Conservation (phyloP, 2,329 filamentous ascomycete genomes). For the Fusarium oxysporum region DNA sequence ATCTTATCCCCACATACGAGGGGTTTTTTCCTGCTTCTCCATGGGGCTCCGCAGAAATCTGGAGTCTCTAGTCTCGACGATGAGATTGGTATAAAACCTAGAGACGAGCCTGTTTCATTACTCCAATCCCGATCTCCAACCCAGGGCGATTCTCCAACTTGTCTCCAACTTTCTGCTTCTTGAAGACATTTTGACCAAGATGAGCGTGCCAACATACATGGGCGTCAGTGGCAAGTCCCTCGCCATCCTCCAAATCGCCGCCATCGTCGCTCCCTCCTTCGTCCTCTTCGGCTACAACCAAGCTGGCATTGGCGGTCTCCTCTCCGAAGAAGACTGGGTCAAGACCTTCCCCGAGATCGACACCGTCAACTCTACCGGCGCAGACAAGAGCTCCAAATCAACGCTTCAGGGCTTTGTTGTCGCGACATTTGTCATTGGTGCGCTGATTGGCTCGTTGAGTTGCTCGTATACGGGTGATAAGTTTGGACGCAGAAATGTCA, state of each 20-base stretch:
- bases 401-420: slow-evolving; percentile 59
- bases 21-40: slow-evolving; percentile 17
- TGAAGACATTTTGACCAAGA: slow-evolving; percentile 2
- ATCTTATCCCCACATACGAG: slow-evolving; percentile 29
- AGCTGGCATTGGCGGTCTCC: slow-evolving; percentile 76
- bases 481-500: slow-evolving; percentile 67
- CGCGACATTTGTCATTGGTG: slow-evolving; percentile 67
- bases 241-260: slow-evolving; percentile 52
- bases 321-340: slow-evolving; percentile 71
- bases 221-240: slow-evolving; percentile 53
- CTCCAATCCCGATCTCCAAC: not conserved
- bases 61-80: not conserved
- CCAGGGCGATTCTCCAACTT: not conserved
- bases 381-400: slow-evolving; percentile 55
- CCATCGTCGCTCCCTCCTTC: slow-evolving; percentile 58
- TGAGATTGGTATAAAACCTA: slow-evolving; percentile 2
- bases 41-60: slow-evolving; percentile 35
- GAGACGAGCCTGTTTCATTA: not conserved
- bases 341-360: slow-evolving; percentile 61
- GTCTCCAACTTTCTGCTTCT: not conserved
- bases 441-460: slow-evolving; percentile 62
- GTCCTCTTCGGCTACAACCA: slow-evolving; percentile 70
- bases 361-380: slow-evolving; percentile 61
- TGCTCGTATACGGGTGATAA: slow-evolving; percentile 64
- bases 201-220: slow-evolving; percentile 44